Evolutionary conservation across 2,329 filamentous ascomycete species (phyloP), one percentile per base, ranked within the genome.

Genomic region (Acephala macrosclerotiorum): DNA sequence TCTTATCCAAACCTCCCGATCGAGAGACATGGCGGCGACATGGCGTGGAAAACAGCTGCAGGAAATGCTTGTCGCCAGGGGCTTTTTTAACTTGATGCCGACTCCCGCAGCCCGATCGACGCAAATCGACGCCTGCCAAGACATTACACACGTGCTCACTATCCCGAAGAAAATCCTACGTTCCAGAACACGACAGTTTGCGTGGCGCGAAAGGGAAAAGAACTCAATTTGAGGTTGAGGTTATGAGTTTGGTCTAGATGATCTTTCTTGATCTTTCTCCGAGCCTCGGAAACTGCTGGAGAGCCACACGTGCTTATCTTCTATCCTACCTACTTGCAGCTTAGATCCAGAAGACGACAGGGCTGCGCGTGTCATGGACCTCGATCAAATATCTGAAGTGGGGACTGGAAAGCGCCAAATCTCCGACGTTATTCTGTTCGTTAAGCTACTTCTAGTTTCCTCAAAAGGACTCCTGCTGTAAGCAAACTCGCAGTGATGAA

Each of bases 291-390:
- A 29, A 53, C 20, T 25, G 45, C 45, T 49, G n/a, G 45, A 25
- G n/a, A 25, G 22, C 45, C n/a, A n/a, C 49, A 53, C 49, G 49
- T 53, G 49, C 14, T 14, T 33, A 53, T 53, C 49, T 14, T 53
- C 49, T 16, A 14, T 33, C 49, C 11, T 29, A 29, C 7, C 16
- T 18, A 51, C 47, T 51, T 53, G 25, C 49, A 53, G 18, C 22
- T 12, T 53, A 12, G 14, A 53, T 8, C 49, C 26, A 25, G 7
- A 22, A 22, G n/a, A 6, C n/a, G 20, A 22, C n/a, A 49, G n/a
- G 7, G n/a, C 20, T 25, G 40, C n/a, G 20, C 45, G 45, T n/a
- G n/a, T 49, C 45, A 49, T 49, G 18, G 42, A 47, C n/a, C 14
- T 18, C 42, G 4, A 22, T 49, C 45, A n/a, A 22, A 25, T 49